These are phyloP conservation scores for Oryza coarctata DNA, from an alignment of 176 grass and related monocot species.

Conservation along the genomic window DNA sequence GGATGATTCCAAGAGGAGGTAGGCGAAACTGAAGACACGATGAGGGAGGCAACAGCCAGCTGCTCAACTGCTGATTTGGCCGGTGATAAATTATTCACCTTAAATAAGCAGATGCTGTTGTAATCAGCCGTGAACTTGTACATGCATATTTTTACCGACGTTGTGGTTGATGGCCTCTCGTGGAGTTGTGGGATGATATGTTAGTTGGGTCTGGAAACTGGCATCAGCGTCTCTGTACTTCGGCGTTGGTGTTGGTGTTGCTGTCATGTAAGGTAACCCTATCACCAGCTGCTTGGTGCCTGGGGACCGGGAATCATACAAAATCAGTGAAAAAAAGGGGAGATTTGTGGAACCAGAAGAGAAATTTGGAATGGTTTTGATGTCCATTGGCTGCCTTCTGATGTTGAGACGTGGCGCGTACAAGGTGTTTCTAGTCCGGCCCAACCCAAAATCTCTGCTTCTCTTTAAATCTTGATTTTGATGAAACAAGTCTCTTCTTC, in stretches of 20 bases:
- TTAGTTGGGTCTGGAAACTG: neutral
- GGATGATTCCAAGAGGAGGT: neutral
- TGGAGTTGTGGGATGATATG: neutral
- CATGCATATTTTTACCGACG: constrained; percentile 19
- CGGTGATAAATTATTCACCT: neutral
- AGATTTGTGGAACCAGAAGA: neutral
- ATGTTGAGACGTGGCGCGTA: no score
- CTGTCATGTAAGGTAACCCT: neutral
- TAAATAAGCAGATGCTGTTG: neutral
- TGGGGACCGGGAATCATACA: neutral
- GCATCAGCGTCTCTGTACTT: neutral
- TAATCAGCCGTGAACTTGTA: constrained; percentile 33
- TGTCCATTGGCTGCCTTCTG: neutral
- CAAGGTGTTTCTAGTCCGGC: no score
- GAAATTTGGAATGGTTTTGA: neutral
- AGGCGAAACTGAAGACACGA: neutral
- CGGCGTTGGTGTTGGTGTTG: neutral
- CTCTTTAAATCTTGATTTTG: no score
- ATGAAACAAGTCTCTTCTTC: no score
- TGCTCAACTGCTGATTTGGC: constrained; percentile 1
- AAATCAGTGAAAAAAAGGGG: neutral
- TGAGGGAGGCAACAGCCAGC: constrained; percentile 12
- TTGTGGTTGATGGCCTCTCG: neutral
- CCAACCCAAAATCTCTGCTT: no score
- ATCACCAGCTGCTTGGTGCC: neutral